Conservation (phyloP, 345 rosid genomes). For the Laguncularia racemosa region DNA sequence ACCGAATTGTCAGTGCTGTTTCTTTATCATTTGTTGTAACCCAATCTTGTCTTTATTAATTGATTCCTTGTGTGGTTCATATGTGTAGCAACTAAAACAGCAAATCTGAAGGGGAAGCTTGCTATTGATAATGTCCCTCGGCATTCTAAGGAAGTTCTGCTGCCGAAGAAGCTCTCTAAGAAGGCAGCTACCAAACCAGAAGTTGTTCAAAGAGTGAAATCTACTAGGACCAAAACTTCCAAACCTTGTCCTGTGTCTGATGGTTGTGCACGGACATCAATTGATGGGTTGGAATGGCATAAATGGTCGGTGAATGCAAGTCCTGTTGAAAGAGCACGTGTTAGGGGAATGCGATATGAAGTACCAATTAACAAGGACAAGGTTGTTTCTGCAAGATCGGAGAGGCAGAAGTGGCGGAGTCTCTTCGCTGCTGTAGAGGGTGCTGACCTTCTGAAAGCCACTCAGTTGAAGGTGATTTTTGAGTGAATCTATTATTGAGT, state of each 20-base stretch:
- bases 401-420: slow-evolving; percentile 89
- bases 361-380: slow-evolving; percentile 37
- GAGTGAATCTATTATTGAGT: slow-evolving; percentile 8
- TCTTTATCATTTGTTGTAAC: background rate
- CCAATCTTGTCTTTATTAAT: background rate
- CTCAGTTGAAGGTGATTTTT: slow-evolving; percentile 77
- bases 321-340: slow-evolving; percentile 66
- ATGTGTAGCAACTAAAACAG: slow-evolving; percentile 32
- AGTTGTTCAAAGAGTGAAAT: slow-evolving; percentile 19
- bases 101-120: slow-evolving; percentile 46
- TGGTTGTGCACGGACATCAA: slow-evolving; percentile 92
- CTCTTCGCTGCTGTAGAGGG: slow-evolving; percentile 99
- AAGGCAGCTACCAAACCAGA: slow-evolving; percentile 24
- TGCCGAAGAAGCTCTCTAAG: slow-evolving; percentile 23
- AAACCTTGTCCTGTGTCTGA: slow-evolving; percentile 54
- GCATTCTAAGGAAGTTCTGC: slow-evolving; percentile 28
- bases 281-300: slow-evolving; percentile 95
- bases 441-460: slow-evolving; percentile 84
- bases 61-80: slow-evolving; percentile 11
- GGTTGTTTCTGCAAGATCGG: slow-evolving; percentile 93
- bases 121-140: slow-evolving; percentile 17
- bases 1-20: slow-evolving; percentile 24
- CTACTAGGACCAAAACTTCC: slow-evolving; percentile 27
- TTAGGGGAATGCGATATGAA: slow-evolving; percentile 50
- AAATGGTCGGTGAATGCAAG: slow-evolving; percentile 81